phyloP scores from a whole-genome alignment of 225 moss, liverwort and hornwort species.

The Physcomitrellopsis africana region DNA sequence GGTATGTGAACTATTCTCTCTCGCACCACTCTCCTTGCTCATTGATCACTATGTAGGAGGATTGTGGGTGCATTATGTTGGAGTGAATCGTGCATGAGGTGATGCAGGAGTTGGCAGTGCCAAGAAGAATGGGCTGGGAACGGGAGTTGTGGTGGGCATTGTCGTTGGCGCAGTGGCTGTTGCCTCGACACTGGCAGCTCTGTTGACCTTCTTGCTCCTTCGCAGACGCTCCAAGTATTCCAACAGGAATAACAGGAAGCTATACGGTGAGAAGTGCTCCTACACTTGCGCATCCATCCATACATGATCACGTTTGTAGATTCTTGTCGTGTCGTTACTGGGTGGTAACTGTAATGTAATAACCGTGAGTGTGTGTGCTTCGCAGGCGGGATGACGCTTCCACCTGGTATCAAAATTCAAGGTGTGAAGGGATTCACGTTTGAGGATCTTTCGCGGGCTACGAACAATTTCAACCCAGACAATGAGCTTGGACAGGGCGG shows the following conservation, averaged over 20 bases:
- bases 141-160: slow-evolving; percentile 47
- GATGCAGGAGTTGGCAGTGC: slow-evolving; percentile 21
- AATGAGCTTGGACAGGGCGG: slow-evolving; percentile 70
- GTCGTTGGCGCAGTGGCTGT: slow-evolving; percentile 37
- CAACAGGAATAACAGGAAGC: too few relatives aligned
- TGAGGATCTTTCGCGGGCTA: slow-evolving; percentile 62
- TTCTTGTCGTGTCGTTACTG: too few relatives aligned
- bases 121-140: slow-evolving; percentile 22
- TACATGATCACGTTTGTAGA: too few relatives aligned
- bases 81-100: background rate
- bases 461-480: slow-evolving; percentile 46
- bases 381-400: slow-evolving; percentile 19
- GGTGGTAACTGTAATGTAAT: too few relatives aligned
- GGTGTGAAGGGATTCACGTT: slow-evolving; percentile 70
- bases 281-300: too few relatives aligned
- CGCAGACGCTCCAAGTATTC: slow-evolving; percentile 27
- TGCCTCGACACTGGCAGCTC: slow-evolving; percentile 27
- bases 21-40: background rate
- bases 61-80: background rate
- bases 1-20: slow-evolving; percentile 10
- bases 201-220: slow-evolving; percentile 24
- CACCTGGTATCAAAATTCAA: slow-evolving; percentile 50
- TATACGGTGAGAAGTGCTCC: too few relatives aligned
- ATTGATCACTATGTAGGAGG: too few relatives aligned
- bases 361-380: too few relatives aligned